Evolutionary conservation across 768 basidiomycete genomes (phyloP), one percentile per base, ranked within the genome.

Genomic region (Pleurotus tuoliensis): DNA sequence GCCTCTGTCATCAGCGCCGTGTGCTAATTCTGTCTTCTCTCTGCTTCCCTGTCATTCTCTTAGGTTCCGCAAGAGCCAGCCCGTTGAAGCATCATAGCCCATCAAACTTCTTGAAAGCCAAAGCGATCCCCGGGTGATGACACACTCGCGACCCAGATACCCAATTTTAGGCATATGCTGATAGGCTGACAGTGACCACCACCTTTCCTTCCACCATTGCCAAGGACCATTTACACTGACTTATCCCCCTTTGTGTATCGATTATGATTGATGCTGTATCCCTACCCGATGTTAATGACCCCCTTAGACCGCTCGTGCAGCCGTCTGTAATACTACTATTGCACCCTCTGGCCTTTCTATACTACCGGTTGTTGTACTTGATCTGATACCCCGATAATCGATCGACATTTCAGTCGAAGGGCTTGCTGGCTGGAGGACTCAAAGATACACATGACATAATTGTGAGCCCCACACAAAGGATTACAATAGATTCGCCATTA

Each of bases 201-300:
- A 34, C 30, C 24, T 11, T 34, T 18, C 51, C n/a, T 41, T 53
- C 51, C 25, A n/a, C 24, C 51, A 39, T 52, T n/a, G 20, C 38
- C 51, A n/a, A 16, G 51, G 51, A 52, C 37, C 34, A 41, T 53
- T 37, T 53, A 53, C 37, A 53, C 22, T 53, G 38, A 39, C 24
- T 37, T 53, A 53, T 53, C 51, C 51, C 51, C 51, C 39, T 51
- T 53, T 53, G 51, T 53, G 51, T 53, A 53, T 53, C 51, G 39
- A 40, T 39, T 53, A 53, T 39, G 37, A 40, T n/a, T 11, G 37
- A 40, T n/a, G 20, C 37, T 53, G 37, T 53, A 53, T 53, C 34
- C 39, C 51, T 41, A 41, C 39, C 39, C 37, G 16, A 12, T 41
- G 39, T 16, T 51, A 53, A 53, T 53, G 34, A 15, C 39, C 51